Evolutionary conservation across 83 land plant species (phyloP).

Genomic region (Diphasiastrum complanatum): DNA sequence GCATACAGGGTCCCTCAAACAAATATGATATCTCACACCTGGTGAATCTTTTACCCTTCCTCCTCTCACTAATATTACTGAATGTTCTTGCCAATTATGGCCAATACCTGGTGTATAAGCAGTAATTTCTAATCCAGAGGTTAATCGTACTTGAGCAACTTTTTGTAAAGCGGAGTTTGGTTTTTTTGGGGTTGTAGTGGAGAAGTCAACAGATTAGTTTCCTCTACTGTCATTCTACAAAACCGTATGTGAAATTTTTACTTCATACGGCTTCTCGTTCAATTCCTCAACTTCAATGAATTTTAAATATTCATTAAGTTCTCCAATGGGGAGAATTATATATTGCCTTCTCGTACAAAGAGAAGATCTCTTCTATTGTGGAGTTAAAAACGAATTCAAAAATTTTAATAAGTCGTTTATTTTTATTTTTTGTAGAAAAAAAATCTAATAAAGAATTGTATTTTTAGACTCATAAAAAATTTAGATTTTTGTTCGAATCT

Average conservation of each 20-base stretch:
- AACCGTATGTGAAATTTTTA: slow-evolving; percentile 6
- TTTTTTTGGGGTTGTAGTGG: slow-evolving; percentile 18
- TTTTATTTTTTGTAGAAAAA: too few species aligned
- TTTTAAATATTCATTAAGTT: too few species aligned
- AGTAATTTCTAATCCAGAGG: slow-evolving; percentile 8
- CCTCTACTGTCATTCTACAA: not conserved
- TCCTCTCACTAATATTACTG: slow-evolving; percentile 21
- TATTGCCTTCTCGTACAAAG: too few species aligned
- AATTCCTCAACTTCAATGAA: too few species aligned
- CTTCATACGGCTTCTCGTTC: not conserved
- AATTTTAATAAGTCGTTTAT: too few species aligned
- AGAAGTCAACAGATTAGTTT: not conserved
- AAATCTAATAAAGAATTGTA: too few species aligned
- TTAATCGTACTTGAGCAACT: slow-evolving; percentile 10
- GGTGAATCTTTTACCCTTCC: slow-evolving; percentile 28
- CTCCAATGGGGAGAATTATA: too few species aligned
- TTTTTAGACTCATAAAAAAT: too few species aligned
- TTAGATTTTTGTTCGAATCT: too few species aligned
- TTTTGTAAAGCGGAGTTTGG: slow-evolving; percentile 20
- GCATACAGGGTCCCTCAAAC: slow-evolving; percentile 20
- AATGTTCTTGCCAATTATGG: slow-evolving; percentile 33
- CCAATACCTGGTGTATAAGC: slow-evolving; percentile 31
- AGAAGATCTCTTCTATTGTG: too few species aligned
- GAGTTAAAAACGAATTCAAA: too few species aligned
- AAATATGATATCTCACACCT: slow-evolving; percentile 24